A percentile compares a stretch with the other conserved stretches of the same genome.
Conservation (phyloP, 257 asterid species). For the Jacaranda copaia region DNA sequence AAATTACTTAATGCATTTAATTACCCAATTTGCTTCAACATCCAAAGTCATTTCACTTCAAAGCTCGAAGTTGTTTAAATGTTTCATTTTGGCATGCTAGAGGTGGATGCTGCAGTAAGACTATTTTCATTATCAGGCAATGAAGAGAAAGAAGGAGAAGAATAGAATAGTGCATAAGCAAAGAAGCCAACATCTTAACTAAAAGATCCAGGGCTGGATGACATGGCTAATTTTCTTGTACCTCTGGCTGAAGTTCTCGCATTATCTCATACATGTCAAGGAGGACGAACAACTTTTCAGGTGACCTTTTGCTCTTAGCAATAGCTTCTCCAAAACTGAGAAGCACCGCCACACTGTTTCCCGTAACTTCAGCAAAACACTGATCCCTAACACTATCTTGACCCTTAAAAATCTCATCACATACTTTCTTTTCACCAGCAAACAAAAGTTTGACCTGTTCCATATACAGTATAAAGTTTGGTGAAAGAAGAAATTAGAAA, state of each 20-base stretch:
- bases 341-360: constrained; percentile 69
- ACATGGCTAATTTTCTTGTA: constrained; percentile 37
- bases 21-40: background rate
- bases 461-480: constrained; percentile 17
- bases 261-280: constrained; percentile 93
- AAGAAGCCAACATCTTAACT: background rate
- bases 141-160: constrained; percentile 22
- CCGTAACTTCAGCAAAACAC: constrained; percentile 79
- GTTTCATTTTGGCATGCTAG: background rate
- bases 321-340: constrained; percentile 94
- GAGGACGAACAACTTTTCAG: constrained; percentile 92
- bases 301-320: constrained; percentile 93
- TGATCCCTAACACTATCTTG: constrained; percentile 77
- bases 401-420: constrained; percentile 72
- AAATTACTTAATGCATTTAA: background rate
- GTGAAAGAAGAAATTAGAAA: constrained; percentile 29
- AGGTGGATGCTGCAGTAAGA: constrained; percentile 5
- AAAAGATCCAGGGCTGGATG: constrained; percentile 12
- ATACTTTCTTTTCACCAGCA: constrained; percentile 83
- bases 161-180: background rate
- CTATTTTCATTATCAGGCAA: background rate
- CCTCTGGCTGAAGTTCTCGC: constrained; percentile 93
- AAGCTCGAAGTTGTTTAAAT: background rate
- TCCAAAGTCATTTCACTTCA: constrained; percentile 10
- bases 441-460: constrained; percentile 85